Evolutionary conservation across 768 basidiomycete species (phyloP), one percentile per base, ranked within the genome.

Genomic region (Russula vinacea): DNA sequence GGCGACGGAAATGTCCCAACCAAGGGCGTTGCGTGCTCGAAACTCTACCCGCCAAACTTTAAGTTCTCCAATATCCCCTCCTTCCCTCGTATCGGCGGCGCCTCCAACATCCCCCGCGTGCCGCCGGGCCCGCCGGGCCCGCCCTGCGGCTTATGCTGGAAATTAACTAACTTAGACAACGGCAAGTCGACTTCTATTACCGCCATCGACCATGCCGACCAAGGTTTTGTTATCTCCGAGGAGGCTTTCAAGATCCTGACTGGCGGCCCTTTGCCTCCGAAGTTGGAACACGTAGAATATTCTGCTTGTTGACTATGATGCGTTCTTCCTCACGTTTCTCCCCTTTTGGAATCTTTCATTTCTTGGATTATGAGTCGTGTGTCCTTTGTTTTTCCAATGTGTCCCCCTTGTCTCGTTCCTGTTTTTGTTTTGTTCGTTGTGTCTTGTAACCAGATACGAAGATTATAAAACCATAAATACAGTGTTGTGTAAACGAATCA

Each of bases 111-210:
- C 62, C 72, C 82, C 70, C n/a, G n/a, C n/a, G n/a, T n/a, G n/a
- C n/a, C n/a, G n/a, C n/a, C n/a, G n/a, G n/a, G n/a, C n/a, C n/a
- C n/a, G n/a, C n/a, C n/a, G n/a, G n/a, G n/a, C n/a, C n/a, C n/a
- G n/a, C n/a, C n/a, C n/a, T 88, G 86, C 68, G 84, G 84, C 3
- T 78, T 79, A 29, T 88, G 87, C 73, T 88, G 84, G 84, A 60
- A 78, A 62, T 70, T 88, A 66, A 79, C 80, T 8, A 86, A 79
- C 73, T 76, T 75, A 8, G 75, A 76, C 3, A 67, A 59, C 0
- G 69, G 68, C 29, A 77, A 64, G 59, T 79, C 70, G 56, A 76
- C 85, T 71, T 78, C 76, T 45, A 70, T 87, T 16, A 72, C 82
- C 2, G 85, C 80, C 1, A 75, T 89, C 24, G 84, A 88, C 69